phyloP scores from a whole-genome alignment of 1,139 yeast species.

The Magnusiomyces paraingens region DNA sequence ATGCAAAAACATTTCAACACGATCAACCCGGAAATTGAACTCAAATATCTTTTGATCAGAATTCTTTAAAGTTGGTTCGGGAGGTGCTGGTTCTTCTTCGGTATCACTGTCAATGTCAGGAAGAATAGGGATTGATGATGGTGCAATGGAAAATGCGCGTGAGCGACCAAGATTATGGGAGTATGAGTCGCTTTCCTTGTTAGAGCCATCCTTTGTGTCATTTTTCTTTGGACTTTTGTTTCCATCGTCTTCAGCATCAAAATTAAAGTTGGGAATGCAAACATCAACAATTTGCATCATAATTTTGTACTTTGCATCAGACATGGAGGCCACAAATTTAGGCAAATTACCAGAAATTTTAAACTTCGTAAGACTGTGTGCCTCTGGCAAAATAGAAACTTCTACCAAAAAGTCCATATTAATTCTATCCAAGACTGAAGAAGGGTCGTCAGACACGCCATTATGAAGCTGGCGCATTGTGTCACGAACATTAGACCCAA shows the following conservation, averaged over 20 bases:
- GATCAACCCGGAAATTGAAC: slow-evolving; percentile 59
- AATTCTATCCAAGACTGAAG: slow-evolving; percentile 67
- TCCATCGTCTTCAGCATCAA: slow-evolving; percentile 25
- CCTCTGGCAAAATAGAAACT: slow-evolving; percentile 77
- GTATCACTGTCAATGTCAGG: slow-evolving; percentile 6
- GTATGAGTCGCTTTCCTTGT: not conserved
- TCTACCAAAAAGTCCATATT: slow-evolving; percentile 70
- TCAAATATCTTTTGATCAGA: slow-evolving; percentile 58
- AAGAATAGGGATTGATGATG: not conserved
- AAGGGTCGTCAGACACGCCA: slow-evolving; percentile 31
- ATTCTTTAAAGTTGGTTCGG: not conserved
- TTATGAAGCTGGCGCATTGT: slow-evolving; percentile 49
- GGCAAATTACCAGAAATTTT: slow-evolving; percentile 81
- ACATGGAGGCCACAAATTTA: slow-evolving; percentile 57
- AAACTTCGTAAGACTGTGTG: slow-evolving; percentile 63
- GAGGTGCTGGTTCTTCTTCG: slow-evolving; percentile 1
- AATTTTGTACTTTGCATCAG: slow-evolving; percentile 86
- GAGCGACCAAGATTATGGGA: not conserved
- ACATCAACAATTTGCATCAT: slow-evolving; percentile 70
- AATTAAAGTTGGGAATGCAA: slow-evolving; percentile 57
- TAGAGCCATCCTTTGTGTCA: not conserved
- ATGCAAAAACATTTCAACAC: slow-evolving; percentile 55
- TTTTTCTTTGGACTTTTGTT: not conserved
- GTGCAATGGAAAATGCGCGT: not conserved
- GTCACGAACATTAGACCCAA: slow-evolving; percentile 74